A percentile compares a stretch with the other conserved stretches of the same genome.
Conservation (phyloP, 73 alveolate species). For the Stentor roeselii region DNA sequence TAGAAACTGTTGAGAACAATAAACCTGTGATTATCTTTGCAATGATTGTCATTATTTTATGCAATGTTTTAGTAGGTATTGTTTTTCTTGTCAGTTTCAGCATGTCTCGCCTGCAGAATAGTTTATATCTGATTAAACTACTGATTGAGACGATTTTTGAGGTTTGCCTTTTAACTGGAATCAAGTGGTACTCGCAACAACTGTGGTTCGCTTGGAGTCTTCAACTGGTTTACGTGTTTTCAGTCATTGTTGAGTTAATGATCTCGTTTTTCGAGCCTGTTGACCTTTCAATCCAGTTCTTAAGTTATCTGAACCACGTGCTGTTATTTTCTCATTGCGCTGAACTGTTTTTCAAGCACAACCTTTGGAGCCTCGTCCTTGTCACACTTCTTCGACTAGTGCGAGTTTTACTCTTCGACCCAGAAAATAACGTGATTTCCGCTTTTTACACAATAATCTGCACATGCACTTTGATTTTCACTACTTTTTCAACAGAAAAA, state of each 20-base stretch:
- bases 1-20: neutral
- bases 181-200: neutral
- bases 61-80: neutral
- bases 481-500: neutral
- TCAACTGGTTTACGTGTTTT: neutral
- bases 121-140: neutral
- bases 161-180: neutral
- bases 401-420: neutral
- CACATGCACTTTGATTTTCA: neutral
- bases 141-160: neutral
- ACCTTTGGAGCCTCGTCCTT: neutral
- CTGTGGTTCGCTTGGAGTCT: constrained; percentile 11
- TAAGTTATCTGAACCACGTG: neutral
- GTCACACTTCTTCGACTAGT: neutral
- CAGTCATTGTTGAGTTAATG: neutral
- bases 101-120: neutral
- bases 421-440: neutral
- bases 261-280: neutral
- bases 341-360: neutral
- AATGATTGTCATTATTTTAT: neutral
- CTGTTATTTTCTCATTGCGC: neutral
- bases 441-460: neutral
- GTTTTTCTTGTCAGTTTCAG: neutral
- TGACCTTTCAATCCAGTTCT: neutral
- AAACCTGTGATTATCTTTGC: neutral